A percentile compares a stretch with the other conserved stretches of the same genome.
Conservation (phyloP, 108 stramenopile genomes). For the Conticribra weissflogii region DNA sequence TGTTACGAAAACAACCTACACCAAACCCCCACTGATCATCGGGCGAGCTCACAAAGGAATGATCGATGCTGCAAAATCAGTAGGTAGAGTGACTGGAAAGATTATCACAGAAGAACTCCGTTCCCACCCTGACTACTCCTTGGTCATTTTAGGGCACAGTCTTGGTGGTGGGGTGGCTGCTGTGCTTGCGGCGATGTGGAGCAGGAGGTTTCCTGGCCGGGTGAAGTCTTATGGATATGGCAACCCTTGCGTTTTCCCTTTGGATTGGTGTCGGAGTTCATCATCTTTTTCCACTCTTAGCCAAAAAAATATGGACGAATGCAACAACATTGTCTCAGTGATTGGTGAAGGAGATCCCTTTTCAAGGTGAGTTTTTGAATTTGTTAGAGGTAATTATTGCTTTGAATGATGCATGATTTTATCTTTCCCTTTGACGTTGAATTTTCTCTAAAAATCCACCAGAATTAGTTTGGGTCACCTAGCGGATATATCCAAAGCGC, state of each 20-base stretch:
- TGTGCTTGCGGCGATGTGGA: slow-evolving; percentile 65
- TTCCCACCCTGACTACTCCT: slow-evolving; percentile 48
- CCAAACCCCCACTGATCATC: slow-evolving; percentile 10
- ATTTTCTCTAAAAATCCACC: no score
- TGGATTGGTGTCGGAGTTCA: background rate
- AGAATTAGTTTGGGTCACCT: slow-evolving; percentile 72
- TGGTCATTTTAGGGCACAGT: slow-evolving; percentile 74
- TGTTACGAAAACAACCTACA: background rate
- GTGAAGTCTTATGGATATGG: slow-evolving; percentile 36
- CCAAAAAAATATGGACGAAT: background rate
- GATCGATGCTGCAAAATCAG: slow-evolving; percentile 60
- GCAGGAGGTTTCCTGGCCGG: slow-evolving; percentile 38
- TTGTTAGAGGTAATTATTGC: no score
- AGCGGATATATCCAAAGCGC: slow-evolving; percentile 56
- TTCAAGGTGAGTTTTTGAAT: no score
- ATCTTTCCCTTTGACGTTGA: no score
- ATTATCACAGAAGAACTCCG: slow-evolving; percentile 54
- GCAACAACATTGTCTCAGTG: slow-evolving; percentile 54
- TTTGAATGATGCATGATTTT: no score
- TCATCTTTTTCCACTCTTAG: background rate
- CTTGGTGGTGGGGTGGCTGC: slow-evolving; percentile 76
- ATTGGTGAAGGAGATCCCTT: slow-evolving; percentile 81
- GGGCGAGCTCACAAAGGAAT: slow-evolving; percentile 75
- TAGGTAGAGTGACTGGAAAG: slow-evolving; percentile 49
- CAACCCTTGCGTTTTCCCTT: slow-evolving; percentile 46